These are phyloP conservation scores for Neurospora sp. DNA, from an alignment of 2,329 filamentous ascomycete species.

Conservation along the genomic window DNA sequence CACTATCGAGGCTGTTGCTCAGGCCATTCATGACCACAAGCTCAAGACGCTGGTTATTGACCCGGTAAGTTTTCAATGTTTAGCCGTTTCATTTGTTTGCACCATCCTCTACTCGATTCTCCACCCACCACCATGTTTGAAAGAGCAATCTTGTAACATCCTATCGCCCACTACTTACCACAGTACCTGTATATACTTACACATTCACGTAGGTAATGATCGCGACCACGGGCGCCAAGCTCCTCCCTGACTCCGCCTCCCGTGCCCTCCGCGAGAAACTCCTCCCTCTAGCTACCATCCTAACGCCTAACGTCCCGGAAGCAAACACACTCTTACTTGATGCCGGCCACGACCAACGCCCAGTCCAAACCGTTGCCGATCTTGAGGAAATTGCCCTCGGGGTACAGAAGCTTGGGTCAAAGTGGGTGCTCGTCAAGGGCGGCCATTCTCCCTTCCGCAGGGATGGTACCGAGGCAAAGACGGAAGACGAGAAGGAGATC, in stretches of 20 bases:
- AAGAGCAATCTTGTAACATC: background rate
- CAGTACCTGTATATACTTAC: background rate
- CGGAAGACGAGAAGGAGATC: slow-evolving; percentile 47
- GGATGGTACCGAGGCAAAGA: slow-evolving; percentile 47
- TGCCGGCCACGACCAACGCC: slow-evolving; percentile 28
- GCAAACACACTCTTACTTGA: slow-evolving; percentile 53
- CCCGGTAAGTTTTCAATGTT: slow-evolving; percentile 47
- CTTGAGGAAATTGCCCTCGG: slow-evolving; percentile 58
- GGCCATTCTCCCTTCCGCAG: slow-evolving; percentile 73
- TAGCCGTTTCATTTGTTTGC: background rate
- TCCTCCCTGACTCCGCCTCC: slow-evolving; percentile 58
- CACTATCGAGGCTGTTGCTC: slow-evolving; percentile 58
- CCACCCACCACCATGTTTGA: background rate
- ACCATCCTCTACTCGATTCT: background rate
- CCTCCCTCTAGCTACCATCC: slow-evolving; percentile 54
- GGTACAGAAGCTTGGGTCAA: slow-evolving; percentile 59
- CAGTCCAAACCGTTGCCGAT: slow-evolving; percentile 49
- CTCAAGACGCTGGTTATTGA: slow-evolving; percentile 58
- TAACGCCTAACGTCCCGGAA: slow-evolving; percentile 73
- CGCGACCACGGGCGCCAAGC: slow-evolving; percentile 63
- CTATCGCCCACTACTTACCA: background rate
- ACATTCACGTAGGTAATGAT: slow-evolving; percentile 69
- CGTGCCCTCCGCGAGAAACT: slow-evolving; percentile 47
- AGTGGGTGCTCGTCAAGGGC: slow-evolving; percentile 80
- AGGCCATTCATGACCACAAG: slow-evolving; percentile 47